Evolutionary conservation across 2,329 filamentous ascomycete genomes (phyloP).

Genomic region (Ascochyta fabae): DNA sequence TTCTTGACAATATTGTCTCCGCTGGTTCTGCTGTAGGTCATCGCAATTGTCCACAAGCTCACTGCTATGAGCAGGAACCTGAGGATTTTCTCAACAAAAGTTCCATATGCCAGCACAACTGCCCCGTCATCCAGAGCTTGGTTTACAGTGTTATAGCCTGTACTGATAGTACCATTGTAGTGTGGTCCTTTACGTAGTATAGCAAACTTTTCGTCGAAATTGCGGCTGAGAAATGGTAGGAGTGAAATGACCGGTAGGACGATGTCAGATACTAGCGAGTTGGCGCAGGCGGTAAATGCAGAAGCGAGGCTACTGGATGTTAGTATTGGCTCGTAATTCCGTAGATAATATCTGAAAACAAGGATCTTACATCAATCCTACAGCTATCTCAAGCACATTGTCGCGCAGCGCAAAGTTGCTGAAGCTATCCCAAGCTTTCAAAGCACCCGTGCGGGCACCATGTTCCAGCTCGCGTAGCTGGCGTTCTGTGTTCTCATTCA

Average conservation of each 20-base stretch:
- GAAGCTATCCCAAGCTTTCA: conserved; percentile 67
- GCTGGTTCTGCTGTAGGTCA: conserved; percentile 66
- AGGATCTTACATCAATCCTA: conserved; percentile 69
- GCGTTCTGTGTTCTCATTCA: conserved; percentile 44
- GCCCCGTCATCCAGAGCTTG: conserved; percentile 75
- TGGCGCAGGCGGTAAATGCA: conserved; percentile 74
- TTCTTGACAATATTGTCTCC: conserved; percentile 74
- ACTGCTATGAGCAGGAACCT: conserved; percentile 71
- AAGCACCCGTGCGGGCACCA: conserved; percentile 51
- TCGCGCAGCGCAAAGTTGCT: conserved; percentile 75
- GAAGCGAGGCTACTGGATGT: conserved; percentile 64
- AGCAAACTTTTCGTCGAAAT: conserved; percentile 77
- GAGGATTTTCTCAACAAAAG: conserved; percentile 64
- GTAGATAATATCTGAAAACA: too few species aligned
- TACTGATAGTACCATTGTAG: conserved; percentile 45
- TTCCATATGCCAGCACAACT: conserved; percentile 75
- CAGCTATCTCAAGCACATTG: conserved; percentile 77
- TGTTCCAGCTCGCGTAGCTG: conserved; percentile 58
- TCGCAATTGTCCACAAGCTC: conserved; percentile 69
- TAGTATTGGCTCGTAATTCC: neutral
- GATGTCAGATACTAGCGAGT: conserved; percentile 73
- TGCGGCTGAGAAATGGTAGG: conserved; percentile 71
- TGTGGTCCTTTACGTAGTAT: conserved; percentile 66
- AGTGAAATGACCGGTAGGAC: conserved; percentile 73
- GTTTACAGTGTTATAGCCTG: conserved; percentile 72